These are phyloP conservation scores for Medicago ruthenica DNA, from an alignment of 306 rosid genomes.

Conservation along the genomic window DNA sequence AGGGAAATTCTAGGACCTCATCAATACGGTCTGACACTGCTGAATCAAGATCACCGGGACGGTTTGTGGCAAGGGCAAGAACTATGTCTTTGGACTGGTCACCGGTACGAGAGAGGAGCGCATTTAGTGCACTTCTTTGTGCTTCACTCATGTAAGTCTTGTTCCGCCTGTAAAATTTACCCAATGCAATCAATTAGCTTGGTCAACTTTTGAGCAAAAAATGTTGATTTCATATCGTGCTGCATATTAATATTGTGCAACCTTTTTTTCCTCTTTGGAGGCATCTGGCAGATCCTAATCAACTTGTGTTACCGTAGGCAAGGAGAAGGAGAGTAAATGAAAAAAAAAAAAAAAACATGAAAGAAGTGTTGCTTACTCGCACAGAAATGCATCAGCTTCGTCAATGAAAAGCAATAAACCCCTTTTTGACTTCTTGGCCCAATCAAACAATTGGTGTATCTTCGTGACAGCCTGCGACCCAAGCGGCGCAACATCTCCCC, in stretches of 20 bases:
- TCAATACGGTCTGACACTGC: conserved; percentile 96
- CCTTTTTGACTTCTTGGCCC: conserved; percentile 85
- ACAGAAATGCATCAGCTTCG: conserved; percentile 98
- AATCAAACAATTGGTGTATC: conserved; percentile 95
- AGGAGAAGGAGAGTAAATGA: conserved; percentile 32
- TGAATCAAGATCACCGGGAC: conserved; percentile 96
- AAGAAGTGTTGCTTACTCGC: conserved; percentile 77
- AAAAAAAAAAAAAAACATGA: not conserved
- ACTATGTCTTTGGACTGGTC: conserved; percentile 99
- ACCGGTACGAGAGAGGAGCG: conserved; percentile 96
- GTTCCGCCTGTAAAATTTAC: conserved; percentile 76
- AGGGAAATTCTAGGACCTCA: conserved; percentile 93
- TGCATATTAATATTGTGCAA: conserved; percentile 4
- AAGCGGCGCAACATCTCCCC: conserved; percentile 98
- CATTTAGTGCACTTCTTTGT: conserved; percentile 98
- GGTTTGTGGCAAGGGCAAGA: conserved; percentile 97
- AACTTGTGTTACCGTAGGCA: not conserved
- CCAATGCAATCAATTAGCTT: conserved; percentile 36
- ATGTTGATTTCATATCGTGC: not conserved
- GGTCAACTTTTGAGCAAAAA: conserved; percentile 18
- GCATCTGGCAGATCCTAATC: conserved; percentile 19
- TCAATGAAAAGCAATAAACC: conserved; percentile 97
- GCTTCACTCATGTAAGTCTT: conserved; percentile 99
- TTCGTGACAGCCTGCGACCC: conserved; percentile 98
- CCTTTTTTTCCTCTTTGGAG: not conserved